Conservation (phyloP, 2,329 filamentous ascomycete species). For the Erysiphe neolycopersici region DNA sequence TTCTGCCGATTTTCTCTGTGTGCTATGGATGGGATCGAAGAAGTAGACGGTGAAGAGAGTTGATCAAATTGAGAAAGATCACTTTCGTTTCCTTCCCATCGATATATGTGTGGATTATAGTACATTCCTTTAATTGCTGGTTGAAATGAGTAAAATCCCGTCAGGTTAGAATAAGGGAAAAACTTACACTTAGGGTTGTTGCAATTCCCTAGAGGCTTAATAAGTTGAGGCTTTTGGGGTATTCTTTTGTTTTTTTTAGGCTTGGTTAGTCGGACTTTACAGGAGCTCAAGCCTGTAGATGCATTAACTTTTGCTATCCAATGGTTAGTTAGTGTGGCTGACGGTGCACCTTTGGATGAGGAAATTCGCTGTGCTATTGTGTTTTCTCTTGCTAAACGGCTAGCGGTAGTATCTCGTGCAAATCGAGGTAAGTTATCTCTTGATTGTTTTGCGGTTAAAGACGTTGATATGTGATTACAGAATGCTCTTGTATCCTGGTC, state of each 20-base stretch:
- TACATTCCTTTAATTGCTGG: constrained; percentile 80
- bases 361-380: constrained; percentile 31
- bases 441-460: constrained; percentile 23
- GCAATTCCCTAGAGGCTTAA: constrained; percentile 52
- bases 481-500: constrained; percentile 26
- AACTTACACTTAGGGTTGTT: constrained; percentile 57
- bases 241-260: constrained; percentile 29
- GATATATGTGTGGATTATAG: constrained; percentile 66
- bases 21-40: constrained; percentile 18
- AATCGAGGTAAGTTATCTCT: constrained; percentile 30
- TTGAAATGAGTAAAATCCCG: constrained; percentile 9
- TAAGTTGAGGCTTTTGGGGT: constrained; percentile 58
- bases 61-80: constrained; percentile 53
- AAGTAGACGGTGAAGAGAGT: constrained; percentile 26
- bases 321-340: constrained; percentile 20
- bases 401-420: constrained; percentile 37
- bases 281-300: constrained; percentile 18
- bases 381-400: constrained; percentile 36
- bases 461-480: constrained; percentile 19
- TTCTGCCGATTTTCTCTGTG: constrained; percentile 25
- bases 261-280: constrained; percentile 21
- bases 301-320: constrained; percentile 14
- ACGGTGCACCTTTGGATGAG: constrained; percentile 20
- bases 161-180: background rate
- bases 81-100: constrained; percentile 95